Percentiles rank a stretch among this genome's conserved stretches.
phyloP scores from a whole-genome alignment of 1,284 basidiomycete species.

The Ganoderma lingzhi region DNA sequence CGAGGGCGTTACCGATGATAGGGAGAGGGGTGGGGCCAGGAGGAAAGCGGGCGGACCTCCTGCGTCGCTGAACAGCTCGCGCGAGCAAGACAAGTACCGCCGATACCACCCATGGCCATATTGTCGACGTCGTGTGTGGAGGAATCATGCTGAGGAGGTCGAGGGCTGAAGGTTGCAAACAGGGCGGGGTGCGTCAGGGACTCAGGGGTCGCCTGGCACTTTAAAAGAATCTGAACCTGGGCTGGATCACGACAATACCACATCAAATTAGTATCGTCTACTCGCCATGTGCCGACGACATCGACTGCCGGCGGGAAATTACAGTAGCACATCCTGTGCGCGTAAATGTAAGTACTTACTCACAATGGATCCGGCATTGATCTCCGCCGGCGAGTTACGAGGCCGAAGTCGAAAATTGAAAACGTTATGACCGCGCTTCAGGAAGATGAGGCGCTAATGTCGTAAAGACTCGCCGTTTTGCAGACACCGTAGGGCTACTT shows the following conservation, averaged over 20 bases:
- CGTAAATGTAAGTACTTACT: too few species aligned
- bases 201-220: not conserved
- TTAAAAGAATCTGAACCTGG: not conserved
- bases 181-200: not conserved
- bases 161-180: not conserved
- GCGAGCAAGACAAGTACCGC: not conserved
- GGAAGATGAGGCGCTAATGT: too few species aligned
- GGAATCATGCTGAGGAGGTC: not conserved
- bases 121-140: not conserved
- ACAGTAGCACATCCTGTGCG: too few species aligned
- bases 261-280: not conserved
- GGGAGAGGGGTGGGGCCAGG: conserved; percentile 14
- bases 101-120: not conserved
- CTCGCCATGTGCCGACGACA: not conserved
- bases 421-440: too few species aligned
- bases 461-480: not conserved
- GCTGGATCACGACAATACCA: not conserved
- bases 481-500: not conserved
- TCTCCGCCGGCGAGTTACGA: too few species aligned
- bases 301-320: too few species aligned
- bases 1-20: conserved; percentile 13
- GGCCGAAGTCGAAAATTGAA: not conserved
- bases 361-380: too few species aligned
- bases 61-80: not conserved
- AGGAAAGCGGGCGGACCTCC: not conserved